Conservation (phyloP, 208 protist species). For the Crithidia mellificae region DNA sequence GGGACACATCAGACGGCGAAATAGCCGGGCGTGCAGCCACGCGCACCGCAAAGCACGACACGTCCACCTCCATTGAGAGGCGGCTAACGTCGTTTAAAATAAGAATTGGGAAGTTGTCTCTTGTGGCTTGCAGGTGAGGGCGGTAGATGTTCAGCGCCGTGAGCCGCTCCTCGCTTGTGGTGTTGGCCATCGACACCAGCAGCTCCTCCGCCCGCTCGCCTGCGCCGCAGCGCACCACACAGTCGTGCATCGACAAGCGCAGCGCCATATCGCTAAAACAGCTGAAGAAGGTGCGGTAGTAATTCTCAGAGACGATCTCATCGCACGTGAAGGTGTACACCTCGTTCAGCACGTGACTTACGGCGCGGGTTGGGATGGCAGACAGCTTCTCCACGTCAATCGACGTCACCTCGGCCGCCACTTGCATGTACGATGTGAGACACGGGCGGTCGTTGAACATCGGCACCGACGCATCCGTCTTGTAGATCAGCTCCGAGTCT, state of each 20-base stretch:
- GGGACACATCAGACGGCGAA: slow-evolving; percentile 12
- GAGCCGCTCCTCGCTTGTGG: slow-evolving; percentile 15
- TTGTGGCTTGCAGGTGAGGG: slow-evolving; percentile 14
- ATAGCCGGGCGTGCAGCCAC: not conserved
- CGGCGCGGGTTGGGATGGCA: slow-evolving; percentile 12
- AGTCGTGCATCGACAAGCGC: slow-evolving; percentile 34
- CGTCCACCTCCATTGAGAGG: slow-evolving; percentile 26
- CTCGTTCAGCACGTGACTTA: slow-evolving; percentile 16
- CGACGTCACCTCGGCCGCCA: slow-evolving; percentile 23
- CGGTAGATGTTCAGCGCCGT: slow-evolving; percentile 15
- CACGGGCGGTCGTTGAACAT: slow-evolving; percentile 38
- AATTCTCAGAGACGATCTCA: slow-evolving; percentile 43
- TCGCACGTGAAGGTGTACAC: slow-evolving; percentile 38
- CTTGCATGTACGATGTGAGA: slow-evolving; percentile 51
- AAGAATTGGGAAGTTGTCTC: slow-evolving; percentile 28
- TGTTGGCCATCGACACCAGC: slow-evolving; percentile 20
- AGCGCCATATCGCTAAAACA: slow-evolving; percentile 59
- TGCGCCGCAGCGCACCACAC: slow-evolving; percentile 24
- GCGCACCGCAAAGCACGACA: slow-evolving; percentile 8
- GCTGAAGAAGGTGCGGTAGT: slow-evolving; percentile 64
- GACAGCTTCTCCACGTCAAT: slow-evolving; percentile 33
- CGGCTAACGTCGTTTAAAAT: slow-evolving; percentile 21
- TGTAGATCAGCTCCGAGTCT: slow-evolving; percentile 29
- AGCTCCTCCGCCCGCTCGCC: slow-evolving; percentile 9
- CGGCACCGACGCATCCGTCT: slow-evolving; percentile 10